Evolutionary conservation across 257 asterid species (phyloP).

Genomic region (Fraxinus excelsior): DNA sequence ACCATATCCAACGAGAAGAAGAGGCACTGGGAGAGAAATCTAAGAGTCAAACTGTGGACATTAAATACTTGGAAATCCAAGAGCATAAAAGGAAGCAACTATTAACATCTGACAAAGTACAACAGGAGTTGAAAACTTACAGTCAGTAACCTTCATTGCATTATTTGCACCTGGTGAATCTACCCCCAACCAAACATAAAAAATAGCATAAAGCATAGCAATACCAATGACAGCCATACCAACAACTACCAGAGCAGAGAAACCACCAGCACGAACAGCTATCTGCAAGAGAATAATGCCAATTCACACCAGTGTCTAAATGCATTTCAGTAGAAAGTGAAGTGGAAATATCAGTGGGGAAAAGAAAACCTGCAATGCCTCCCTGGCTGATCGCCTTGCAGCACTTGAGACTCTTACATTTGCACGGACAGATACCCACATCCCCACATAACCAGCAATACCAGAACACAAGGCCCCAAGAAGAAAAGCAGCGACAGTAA

Average conservation of each 20-base stretch:
- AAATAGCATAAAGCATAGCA: conserved; percentile 78
- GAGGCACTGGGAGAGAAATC: conserved; percentile 68
- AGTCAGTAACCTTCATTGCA: conserved; percentile 77
- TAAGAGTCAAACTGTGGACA: conserved; percentile 20
- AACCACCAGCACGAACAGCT: conserved; percentile 99
- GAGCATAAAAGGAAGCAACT: conserved; percentile 9
- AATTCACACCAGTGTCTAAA: conserved; percentile 24
- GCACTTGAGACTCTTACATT: conserved; percentile 99
- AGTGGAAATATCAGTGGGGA: conserved; percentile 20
- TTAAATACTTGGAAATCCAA: conserved; percentile 5
- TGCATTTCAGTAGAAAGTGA: conserved; percentile 19
- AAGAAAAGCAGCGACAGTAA: conserved; percentile 87
- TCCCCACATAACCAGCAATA: conserved; percentile 96
- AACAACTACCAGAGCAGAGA: conserved; percentile 94
- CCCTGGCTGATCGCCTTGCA: conserved; percentile 95
- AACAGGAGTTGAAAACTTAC: conserved; percentile 53
- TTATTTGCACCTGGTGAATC: conserved; percentile 88
- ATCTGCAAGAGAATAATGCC: conserved; percentile 52
- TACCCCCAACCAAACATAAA: conserved; percentile 90
- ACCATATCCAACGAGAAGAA: conserved; percentile 98
- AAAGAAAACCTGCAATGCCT: conserved; percentile 83
- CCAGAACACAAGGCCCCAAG: conserved; percentile 99
- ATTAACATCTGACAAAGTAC: conserved; percentile 13
- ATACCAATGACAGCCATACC: conserved; percentile 98
- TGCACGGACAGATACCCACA: conserved; percentile 99